Conservation (phyloP, 1,139 yeast genomes). For the Magnusiomyces ingens region DNA sequence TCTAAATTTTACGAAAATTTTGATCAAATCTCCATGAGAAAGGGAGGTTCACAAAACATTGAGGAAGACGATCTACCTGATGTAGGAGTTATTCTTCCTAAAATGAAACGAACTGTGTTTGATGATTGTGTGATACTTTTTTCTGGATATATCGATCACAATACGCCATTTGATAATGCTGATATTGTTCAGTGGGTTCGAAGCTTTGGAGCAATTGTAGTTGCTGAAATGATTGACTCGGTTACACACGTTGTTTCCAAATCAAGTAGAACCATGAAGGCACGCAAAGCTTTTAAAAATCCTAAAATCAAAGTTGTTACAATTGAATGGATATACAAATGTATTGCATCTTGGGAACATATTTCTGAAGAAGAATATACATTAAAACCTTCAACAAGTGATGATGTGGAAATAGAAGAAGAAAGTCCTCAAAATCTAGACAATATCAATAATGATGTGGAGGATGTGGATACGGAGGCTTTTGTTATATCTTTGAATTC, state of each 20-base stretch:
- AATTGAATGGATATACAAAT: slow-evolving; percentile 88
- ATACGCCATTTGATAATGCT: slow-evolving; percentile 53
- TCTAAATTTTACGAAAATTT: slow-evolving; percentile 52
- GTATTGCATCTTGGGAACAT: slow-evolving; percentile 71
- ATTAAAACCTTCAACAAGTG: slow-evolving; percentile 39
- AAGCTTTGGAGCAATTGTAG: slow-evolving; percentile 86
- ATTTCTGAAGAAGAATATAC: slow-evolving; percentile 58
- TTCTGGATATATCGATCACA: slow-evolving; percentile 81
- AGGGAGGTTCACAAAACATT: slow-evolving; percentile 7
- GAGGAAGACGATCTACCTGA: slow-evolving; percentile 26
- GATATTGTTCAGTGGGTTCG: slow-evolving; percentile 90
- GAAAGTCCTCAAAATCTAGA: slow-evolving; percentile 25
- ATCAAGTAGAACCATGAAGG: slow-evolving; percentile 71
- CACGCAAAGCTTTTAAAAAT: slow-evolving; percentile 48
- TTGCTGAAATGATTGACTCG: slow-evolving; percentile 59
- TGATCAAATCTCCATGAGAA: slow-evolving; percentile 20
- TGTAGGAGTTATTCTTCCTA: slow-evolving; percentile 52
- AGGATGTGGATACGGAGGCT: slow-evolving; percentile 25
- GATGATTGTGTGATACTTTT: slow-evolving; percentile 66
- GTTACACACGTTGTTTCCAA: slow-evolving; percentile 88
- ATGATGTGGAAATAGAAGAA: slow-evolving; percentile 24
- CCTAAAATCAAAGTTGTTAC: slow-evolving; percentile 64
- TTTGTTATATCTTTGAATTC: slow-evolving; percentile 30
- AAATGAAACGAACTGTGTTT: slow-evolving; percentile 61
- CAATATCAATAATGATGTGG: slow-evolving; percentile 29